Evolutionary conservation across 1,284 basidiomycete genomes (phyloP), one percentile per base, ranked within the genome.

Genomic region (Caloboletus inedulis): DNA sequence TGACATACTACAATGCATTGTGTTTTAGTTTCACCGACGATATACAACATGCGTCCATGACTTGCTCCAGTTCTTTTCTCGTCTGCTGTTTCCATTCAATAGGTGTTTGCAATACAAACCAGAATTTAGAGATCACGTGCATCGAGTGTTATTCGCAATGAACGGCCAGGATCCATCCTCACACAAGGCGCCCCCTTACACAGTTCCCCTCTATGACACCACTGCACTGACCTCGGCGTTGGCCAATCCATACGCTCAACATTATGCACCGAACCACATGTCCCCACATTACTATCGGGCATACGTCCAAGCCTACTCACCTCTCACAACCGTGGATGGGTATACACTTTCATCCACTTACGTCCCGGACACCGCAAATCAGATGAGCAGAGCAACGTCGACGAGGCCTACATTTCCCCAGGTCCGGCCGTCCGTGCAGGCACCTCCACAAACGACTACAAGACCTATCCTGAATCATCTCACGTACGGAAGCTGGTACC

Each of bases 271-370:
- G 37, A 66, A 66, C 49, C 47, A 68, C 21, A 66, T 73, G 35
- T 69, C 74, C 18, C 62, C 74, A 1, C 82, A 85, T 63, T 84
- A 86, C 69, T 77, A 79, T 7, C 81, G 83, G 59, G 82, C 82
- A n/a, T 82, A 81, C 61, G 57, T 73, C 51, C 77, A 74, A 53
- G 61, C 65, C 34, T 58, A 47, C 43, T 63, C 54, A n/a, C 53
- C 73, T n/a, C 58, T 63, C 18, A 71, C 74, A 0, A 82, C 75
- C n/a, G 53, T 74, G 1, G 74, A 80, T 41, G 82, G 82, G 14
- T 85, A 84, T 62, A 74, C 78, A 1, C 69, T 78, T 30, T 83
- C 80, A 8, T 75, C 78, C 6, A 72, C 80, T 10, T 82, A 80
- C 57, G 65, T 65, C 44, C 72, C 74, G 0, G 49, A 60, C 27